Evolutionary conservation across 2,329 filamentous ascomycete genomes (phyloP).

Genomic region (Stemphylium vesicarium): DNA sequence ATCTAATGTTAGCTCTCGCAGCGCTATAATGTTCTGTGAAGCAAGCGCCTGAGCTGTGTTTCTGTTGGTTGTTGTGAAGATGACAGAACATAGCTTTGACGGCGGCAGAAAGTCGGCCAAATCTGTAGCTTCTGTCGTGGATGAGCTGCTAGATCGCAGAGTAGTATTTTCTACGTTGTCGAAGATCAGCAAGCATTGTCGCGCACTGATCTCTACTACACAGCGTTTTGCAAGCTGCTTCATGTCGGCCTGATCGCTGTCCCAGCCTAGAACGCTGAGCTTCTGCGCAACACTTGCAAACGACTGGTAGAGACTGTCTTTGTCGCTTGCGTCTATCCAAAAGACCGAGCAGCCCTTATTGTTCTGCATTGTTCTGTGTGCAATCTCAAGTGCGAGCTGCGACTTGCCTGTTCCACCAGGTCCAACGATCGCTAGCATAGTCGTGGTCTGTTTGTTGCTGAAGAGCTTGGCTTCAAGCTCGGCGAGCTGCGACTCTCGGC

Average conservation of each 20-base stretch:
- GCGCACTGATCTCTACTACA: slow-evolving; percentile 6
- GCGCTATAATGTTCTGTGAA: slow-evolving; percentile 20
- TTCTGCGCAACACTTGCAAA: slow-evolving; percentile 28
- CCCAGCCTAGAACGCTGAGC: slow-evolving; percentile 30
- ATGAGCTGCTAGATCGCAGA: slow-evolving; percentile 10
- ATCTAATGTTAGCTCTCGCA: slow-evolving; percentile 21
- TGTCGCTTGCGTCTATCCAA: slow-evolving; percentile 53
- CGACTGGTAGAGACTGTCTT: slow-evolving; percentile 50
- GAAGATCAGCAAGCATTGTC: slow-evolving; percentile 20
- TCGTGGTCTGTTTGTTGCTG: slow-evolving; percentile 15
- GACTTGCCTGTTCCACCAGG: slow-evolving; percentile 28
- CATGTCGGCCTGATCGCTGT: slow-evolving; percentile 21
- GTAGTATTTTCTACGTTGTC: slow-evolving; percentile 37
- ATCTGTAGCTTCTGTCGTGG: slow-evolving; percentile 18
- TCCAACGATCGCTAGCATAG: slow-evolving; percentile 21
- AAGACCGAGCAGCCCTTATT: slow-evolving; percentile 51
- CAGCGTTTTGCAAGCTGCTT: slow-evolving; percentile 24
- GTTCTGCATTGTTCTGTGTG: slow-evolving; percentile 47
- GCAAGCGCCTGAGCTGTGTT: slow-evolving; percentile 19
- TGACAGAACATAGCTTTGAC: slow-evolving; percentile 19
- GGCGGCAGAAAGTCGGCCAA: slow-evolving; percentile 20
- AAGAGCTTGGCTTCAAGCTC: slow-evolving; percentile 33
- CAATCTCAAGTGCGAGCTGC: slow-evolving; percentile 46
- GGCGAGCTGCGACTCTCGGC: too few species aligned
- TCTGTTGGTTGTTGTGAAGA: slow-evolving; percentile 27